Evolutionary conservation across 345 rosid species (phyloP).

Genomic region (Gossypium bickii): DNA sequence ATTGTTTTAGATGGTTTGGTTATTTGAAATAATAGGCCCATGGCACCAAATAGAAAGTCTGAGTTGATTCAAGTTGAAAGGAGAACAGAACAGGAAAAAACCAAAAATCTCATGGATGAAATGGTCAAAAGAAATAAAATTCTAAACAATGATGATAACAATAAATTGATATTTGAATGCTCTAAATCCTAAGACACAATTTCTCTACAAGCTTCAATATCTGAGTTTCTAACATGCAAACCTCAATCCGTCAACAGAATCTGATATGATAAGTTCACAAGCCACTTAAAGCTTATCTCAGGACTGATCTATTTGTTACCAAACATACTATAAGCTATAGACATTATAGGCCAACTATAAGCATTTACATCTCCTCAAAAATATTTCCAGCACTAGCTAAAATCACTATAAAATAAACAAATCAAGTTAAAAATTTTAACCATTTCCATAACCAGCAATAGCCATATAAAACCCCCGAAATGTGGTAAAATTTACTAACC

Average conservation of each 20-base stretch:
- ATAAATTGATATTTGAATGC: background rate
- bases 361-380: background rate
- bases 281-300: slow-evolving; percentile 3
- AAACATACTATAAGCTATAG: background rate
- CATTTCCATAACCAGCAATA: slow-evolving; percentile 1
- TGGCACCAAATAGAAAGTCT: background rate
- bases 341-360: background rate
- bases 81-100: background rate
- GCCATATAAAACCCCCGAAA: background rate
- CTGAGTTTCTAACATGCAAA: background rate
- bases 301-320: background rate
- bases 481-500: slow-evolving; percentile 42
- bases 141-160: background rate
- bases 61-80: background rate
- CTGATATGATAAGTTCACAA: background rate
- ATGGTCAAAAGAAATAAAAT: background rate
- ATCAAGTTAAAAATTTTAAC: background rate
- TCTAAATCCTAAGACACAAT: background rate
- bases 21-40: background rate
- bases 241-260: background rate
- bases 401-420: background rate
- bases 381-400: background rate
- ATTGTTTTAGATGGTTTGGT: background rate
- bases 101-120: background rate
- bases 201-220: slow-evolving; percentile 2